A percentile compares a stretch with the other conserved stretches of the same genome.
These are phyloP conservation scores for Amyloporia xantha DNA, from an alignment of 768 basidiomycete genomes.

Conservation along the genomic window DNA sequence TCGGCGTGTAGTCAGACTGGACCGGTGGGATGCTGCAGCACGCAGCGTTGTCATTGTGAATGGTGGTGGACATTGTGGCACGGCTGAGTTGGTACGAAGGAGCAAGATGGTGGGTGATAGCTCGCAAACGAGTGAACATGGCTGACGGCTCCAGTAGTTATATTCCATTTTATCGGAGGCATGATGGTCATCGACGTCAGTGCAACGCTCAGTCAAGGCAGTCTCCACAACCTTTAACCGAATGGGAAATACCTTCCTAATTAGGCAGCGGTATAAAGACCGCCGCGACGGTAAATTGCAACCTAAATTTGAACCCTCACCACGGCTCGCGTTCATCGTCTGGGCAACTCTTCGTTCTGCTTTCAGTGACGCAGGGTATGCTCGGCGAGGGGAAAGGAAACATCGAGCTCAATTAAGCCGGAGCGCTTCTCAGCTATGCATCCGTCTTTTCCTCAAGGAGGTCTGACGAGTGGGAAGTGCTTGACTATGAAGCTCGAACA, in stretches of 20 bases:
- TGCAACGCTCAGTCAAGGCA: too few relatives aligned
- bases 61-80: slow-evolving; percentile 29
- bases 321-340: slow-evolving; percentile 27
- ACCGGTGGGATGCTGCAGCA: slow-evolving; percentile 56
- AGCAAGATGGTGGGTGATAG: slow-evolving; percentile 33
- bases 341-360: slow-evolving; percentile 51
- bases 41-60: slow-evolving; percentile 29
- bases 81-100: slow-evolving; percentile 26
- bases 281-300: not conserved
- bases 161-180: too few relatives aligned
- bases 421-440: slow-evolving; percentile 48
- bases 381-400: slow-evolving; percentile 37
- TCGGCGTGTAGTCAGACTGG: slow-evolving; percentile 43
- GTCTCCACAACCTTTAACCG: not conserved
- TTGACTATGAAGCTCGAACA: slow-evolving; percentile 76
- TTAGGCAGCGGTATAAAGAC: not conserved
- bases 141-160: too few relatives aligned
- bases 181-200: not conserved
- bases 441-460: slow-evolving; percentile 30
- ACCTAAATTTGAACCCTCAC: slow-evolving; percentile 30
- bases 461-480: slow-evolving; percentile 48
- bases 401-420: slow-evolving; percentile 73
- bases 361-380: slow-evolving; percentile 47
- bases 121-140: slow-evolving; percentile 32
- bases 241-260: not conserved